Evolutionary conservation across 2,329 filamentous ascomycete species (phyloP), one percentile per base, ranked within the genome.

Genomic region (Zarea fungicola): DNA sequence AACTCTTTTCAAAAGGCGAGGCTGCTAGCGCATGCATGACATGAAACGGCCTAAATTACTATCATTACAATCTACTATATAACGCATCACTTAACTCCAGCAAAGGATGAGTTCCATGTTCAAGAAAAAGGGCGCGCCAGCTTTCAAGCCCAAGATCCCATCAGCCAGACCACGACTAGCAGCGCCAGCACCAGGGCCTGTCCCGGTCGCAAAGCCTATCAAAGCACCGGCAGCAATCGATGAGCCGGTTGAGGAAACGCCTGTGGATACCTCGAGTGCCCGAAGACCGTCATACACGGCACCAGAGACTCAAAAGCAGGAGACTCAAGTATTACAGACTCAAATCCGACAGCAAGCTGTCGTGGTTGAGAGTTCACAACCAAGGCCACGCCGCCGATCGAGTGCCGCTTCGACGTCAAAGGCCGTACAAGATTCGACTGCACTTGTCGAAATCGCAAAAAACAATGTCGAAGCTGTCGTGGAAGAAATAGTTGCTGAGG

Each of bases 61-160:
- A n/a, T n/a, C n/a, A n/a, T n/a, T n/a, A n/a, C n/a, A n/a, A n/a
- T n/a, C n/a, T n/a, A n/a, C n/a, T n/a, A n/a, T n/a, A 36, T 35
- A 44, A 19, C 19, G 16, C 22, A 41, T 6, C 23, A 18, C 36
- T n/a, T 35, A 28, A 46, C 14, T 40, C 9, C 23, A 35, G 5
- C 22, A 13, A 69, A 74, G 68, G 57, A 84, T 86, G 73, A 81
- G 77, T 68, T 78, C 75, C 52, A 84, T 85, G 69, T 76, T 84
- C 65, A 87, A 87, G 69, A 86, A 87, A 67, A 72, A 75, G 57
- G 75, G 72, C 60, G 74, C 75, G 57, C 69, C 75, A 50, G 74
- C 74, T 69, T 88, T 89, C 70, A 86, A 86, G 63, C 85, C 85
- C 37, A 89, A 86, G 69, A 78, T 79, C 55, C 80, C 78, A 26